Conservation (phyloP, 2,329 filamentous ascomycete genomes). For the Geoglossum cookeanum region DNA sequence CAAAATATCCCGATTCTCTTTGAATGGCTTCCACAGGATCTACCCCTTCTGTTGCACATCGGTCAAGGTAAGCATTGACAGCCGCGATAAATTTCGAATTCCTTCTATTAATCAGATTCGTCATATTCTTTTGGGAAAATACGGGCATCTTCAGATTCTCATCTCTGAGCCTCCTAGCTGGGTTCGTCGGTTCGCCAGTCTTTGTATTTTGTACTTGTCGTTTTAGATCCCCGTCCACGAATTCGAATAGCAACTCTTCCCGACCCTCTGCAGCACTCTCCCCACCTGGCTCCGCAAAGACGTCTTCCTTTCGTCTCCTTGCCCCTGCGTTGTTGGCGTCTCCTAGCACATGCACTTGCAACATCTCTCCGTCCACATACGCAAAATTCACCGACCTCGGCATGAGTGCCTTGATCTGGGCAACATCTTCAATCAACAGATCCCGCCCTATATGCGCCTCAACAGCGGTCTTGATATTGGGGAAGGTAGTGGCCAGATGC, state of each 20-base stretch:
- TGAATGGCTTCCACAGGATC: constrained; percentile 51
- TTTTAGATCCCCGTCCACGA: constrained; percentile 78
- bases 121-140: constrained; percentile 84
- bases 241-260: constrained; percentile 79
- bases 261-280: constrained; percentile 22
- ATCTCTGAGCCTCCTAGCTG: constrained; percentile 47
- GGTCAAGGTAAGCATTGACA: constrained; percentile 56
- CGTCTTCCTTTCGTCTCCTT: constrained; percentile 6
- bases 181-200: constrained; percentile 51
- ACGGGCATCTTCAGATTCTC: constrained; percentile 83
- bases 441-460: constrained; percentile 60
- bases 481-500: constrained; percentile 78
- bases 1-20: constrained; percentile 35
- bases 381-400: constrained; percentile 64
- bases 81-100: constrained; percentile 68
- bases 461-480: constrained; percentile 68
- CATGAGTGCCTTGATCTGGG: constrained; percentile 58
- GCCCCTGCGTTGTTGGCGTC: constrained; percentile 28
- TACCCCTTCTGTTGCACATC: constrained; percentile 41
- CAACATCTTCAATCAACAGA: constrained; percentile 59
- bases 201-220: constrained; percentile 53
- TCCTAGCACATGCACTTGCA: constrained; percentile 62
- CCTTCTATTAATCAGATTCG: constrained; percentile 69
- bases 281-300: constrained; percentile 17
- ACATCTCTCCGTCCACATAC: constrained; percentile 67